Base-by-base conservation (phyloP, 176 grass and related monocot species). In the Oryza officinalis region DNA sequence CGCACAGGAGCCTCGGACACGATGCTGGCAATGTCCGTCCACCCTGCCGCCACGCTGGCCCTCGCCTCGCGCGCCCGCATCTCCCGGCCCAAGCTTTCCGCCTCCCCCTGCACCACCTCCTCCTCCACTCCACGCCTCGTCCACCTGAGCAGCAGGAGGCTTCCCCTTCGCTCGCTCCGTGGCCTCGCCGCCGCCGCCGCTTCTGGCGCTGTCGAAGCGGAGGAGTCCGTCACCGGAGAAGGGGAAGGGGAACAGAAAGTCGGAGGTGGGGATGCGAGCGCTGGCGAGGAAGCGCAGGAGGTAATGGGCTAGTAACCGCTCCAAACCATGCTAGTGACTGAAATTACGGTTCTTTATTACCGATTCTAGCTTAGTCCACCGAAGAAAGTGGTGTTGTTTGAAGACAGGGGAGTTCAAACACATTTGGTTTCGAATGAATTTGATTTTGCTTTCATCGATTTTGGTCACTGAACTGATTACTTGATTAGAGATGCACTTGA, bases 1-100 rank as follows among this genome's bases (percentile, higher is more conserved):
- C 88, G 73, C 73, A 47, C 69, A 47, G 12, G 26, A 61, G 26
- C 35, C 13, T 49, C 18, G 47, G 37, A 69, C 80, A 87, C 84
- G 69, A 87, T 91, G 89, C 80, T 87, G 22, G 64, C 85, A 6
- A 75, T 91, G 79, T 64, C 83, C 57, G 69, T 92, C 43, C 80
- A 81, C 83, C 75, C 83, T 15, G 43, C 80, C 65, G 71, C 83
- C 13, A 89, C 90, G 49, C 68, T 80, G 17, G 47, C 74, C 27
- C 44, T 89, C 22, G 3, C 75, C 31, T 50, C 80, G n/a, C 13
- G 59, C 43, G 47, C 87, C 27, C 69, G 41, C 61, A 13, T 82
- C 43, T 27, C 80, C 4, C 26, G 52, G 6, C 75, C 74, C 15
- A 77, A 18, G 41, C 10, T 70, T 59, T 81, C 75, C 90, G 66